phyloP scores from a whole-genome alignment of 176 grass and related monocot genomes.

The Musa acuminata region DNA sequence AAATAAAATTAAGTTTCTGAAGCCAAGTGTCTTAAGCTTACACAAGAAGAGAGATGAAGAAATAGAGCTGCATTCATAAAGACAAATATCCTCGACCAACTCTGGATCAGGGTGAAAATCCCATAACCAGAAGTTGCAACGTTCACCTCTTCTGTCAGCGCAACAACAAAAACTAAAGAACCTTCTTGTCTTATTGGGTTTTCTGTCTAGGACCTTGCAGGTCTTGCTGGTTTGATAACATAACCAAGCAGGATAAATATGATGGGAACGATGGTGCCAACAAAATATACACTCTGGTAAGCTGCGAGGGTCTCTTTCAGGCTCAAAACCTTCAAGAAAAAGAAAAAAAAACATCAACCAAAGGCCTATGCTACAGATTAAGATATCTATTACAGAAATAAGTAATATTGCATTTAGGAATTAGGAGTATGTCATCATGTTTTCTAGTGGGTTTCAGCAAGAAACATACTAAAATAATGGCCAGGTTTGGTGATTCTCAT shows the following conservation, averaged over 20 bases:
- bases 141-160: background rate
- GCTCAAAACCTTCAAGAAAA: conserved; percentile 61
- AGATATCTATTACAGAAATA: conserved; percentile 6
- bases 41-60: background rate
- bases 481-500: too few relatives aligned
- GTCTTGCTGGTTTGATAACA: conserved; percentile 70
- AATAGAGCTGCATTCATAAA: background rate
- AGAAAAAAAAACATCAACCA: background rate
- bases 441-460: background rate
- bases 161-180: background rate
- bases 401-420: background rate
- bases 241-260: conserved; percentile 52
- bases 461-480: background rate
- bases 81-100: background rate
- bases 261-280: conserved; percentile 77
- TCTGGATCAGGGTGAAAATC: background rate
- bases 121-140: background rate
- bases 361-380: conserved; percentile 4
- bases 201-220: conserved; percentile 59
- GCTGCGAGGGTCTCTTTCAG: conserved; percentile 78
- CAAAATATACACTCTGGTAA: conserved; percentile 74
- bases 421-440: background rate
- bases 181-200: conserved; percentile 36
- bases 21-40: background rate
- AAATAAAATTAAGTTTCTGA: background rate